Percentiles rank a stretch among this genome's conserved stretches.
These are phyloP conservation scores for Hortaea sp. DNA, from an alignment of 2,329 filamentous ascomycete species.

Conservation along the genomic window DNA sequence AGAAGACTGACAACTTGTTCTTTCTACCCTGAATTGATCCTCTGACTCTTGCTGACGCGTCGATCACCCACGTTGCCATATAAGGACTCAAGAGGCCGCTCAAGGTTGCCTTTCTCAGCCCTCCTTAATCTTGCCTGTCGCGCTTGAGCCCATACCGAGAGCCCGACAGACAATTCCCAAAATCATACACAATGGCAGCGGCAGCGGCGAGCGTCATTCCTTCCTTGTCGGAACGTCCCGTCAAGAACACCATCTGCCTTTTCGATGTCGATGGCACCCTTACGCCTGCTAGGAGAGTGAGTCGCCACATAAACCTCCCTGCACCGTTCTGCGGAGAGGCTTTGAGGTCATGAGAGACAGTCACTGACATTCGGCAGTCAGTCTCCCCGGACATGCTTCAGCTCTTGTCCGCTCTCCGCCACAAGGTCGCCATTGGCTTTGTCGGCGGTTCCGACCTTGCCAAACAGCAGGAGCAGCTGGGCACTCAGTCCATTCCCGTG, in stretches of 20 bases:
- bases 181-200: background rate
- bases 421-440: slow-evolving; percentile 82
- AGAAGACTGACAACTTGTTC: no score
- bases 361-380: slow-evolving; percentile 10
- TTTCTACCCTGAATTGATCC: no score
- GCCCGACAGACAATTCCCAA: no score
- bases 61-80: no score
- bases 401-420: slow-evolving; percentile 67
- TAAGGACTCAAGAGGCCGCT: no score
- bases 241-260: slow-evolving; percentile 87
- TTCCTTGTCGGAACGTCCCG: slow-evolving; percentile 68
- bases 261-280: slow-evolving; percentile 96
- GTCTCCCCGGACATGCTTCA: slow-evolving; percentile 74
- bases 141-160: no score
- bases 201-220: slow-evolving; percentile 44
- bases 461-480: slow-evolving; percentile 96
- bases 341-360: background rate
- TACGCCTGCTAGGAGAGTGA: slow-evolving; percentile 67
- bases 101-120: no score
- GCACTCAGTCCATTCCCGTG: slow-evolving; percentile 57
- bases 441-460: slow-evolving; percentile 84
- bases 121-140: no score
- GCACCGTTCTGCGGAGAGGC: background rate
- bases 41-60: no score
- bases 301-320: slow-evolving; percentile 12